Evolutionary conservation across 495 filamentous ascomycete species (phyloP).

Genomic region (Cercophora newfieldiana): DNA sequence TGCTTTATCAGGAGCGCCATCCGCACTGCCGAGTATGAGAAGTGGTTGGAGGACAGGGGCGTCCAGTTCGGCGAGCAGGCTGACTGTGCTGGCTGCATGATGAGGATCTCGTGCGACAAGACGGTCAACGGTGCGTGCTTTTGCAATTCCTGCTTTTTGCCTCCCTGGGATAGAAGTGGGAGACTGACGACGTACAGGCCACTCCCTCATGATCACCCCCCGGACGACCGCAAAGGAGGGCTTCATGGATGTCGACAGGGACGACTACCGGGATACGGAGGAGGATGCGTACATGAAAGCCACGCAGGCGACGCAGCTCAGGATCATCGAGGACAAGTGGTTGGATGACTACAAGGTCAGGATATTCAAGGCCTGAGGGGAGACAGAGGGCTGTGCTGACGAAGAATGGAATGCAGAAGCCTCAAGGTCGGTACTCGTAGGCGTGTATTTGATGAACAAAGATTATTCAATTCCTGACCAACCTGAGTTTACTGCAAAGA

Average conservation of each 20-base stretch:
- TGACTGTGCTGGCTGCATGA: conserved; percentile 33
- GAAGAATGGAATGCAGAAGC: neutral
- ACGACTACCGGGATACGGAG: conserved; percentile 18
- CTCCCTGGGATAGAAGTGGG: too few relatives aligned
- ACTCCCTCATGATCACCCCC: conserved; percentile 22
- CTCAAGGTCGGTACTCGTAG: conserved; percentile 9
- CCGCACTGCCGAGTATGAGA: conserved; percentile 25
- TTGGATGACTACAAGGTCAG: conserved; percentile 26
- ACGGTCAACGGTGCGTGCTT: conserved; percentile 32
- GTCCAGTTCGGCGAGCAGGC: conserved; percentile 36
- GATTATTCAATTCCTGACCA: too few relatives aligned
- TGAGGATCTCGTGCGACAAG: conserved; percentile 36
- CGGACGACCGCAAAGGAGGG: conserved; percentile 19
- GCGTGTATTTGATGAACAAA: too few relatives aligned
- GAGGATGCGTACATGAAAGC: conserved; percentile 20
- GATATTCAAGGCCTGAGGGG: conserved; percentile 17
- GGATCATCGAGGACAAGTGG: conserved; percentile 26
- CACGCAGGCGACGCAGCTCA: conserved; percentile 14
- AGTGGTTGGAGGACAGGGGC: conserved; percentile 29
- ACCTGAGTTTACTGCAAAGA: too few relatives aligned
- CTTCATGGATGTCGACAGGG: conserved; percentile 22
- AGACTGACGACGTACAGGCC: conserved; percentile 10
- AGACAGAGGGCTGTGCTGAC: conserved; percentile 1
- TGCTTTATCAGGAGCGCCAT: conserved; percentile 35
- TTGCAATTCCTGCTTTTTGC: neutral